Evolutionary conservation across 352 stramenopile genomes (phyloP).

Genomic region (Globisporangium alternatum): DNA sequence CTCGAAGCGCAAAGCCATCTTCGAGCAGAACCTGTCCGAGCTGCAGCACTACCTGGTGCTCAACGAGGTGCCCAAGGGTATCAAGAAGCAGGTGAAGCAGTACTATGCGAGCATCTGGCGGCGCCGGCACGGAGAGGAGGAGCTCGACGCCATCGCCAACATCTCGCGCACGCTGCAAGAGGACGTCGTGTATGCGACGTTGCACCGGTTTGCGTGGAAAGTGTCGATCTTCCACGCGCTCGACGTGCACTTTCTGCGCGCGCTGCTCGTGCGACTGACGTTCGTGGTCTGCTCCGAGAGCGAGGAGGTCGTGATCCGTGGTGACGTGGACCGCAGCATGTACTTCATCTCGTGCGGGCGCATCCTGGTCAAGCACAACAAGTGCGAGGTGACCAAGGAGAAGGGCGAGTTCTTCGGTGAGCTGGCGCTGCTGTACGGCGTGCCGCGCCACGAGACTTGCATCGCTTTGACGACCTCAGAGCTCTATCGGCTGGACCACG

Average conservation of each 20-base stretch:
- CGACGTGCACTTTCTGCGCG: conserved; percentile 58
- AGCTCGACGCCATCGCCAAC: conserved; percentile 43
- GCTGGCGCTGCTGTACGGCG: conserved; percentile 60
- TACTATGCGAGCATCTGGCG: conserved; percentile 69
- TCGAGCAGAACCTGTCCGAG: conserved; percentile 63
- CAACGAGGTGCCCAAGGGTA: conserved; percentile 58
- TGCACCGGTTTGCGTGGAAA: conserved; percentile 46
- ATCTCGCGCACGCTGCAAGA: conserved; percentile 55
- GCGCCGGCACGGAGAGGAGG: conserved; percentile 45
- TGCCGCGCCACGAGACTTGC: conserved; percentile 63
- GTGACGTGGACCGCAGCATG: conserved; percentile 77
- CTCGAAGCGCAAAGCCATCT: conserved; percentile 41
- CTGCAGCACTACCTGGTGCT: conserved; percentile 71
- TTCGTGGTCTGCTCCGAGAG: conserved; percentile 65
- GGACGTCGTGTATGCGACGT: conserved; percentile 55
- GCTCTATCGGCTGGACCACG: conserved; percentile 65
- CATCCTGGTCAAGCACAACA: conserved; percentile 54
- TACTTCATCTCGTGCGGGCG: conserved; percentile 72
- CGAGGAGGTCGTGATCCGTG: conserved; percentile 64
- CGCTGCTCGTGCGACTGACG: conserved; percentile 48
- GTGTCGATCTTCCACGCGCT: conserved; percentile 48
- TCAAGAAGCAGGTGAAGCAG: conserved; percentile 70
- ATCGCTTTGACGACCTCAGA: conserved; percentile 50
- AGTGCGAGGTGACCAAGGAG: conserved; percentile 44
- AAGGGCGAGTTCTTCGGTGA: conserved; percentile 80